Conservation (phyloP, 2,329 filamentous ascomycete species). For the Mollisiaceae sp. region DNA sequence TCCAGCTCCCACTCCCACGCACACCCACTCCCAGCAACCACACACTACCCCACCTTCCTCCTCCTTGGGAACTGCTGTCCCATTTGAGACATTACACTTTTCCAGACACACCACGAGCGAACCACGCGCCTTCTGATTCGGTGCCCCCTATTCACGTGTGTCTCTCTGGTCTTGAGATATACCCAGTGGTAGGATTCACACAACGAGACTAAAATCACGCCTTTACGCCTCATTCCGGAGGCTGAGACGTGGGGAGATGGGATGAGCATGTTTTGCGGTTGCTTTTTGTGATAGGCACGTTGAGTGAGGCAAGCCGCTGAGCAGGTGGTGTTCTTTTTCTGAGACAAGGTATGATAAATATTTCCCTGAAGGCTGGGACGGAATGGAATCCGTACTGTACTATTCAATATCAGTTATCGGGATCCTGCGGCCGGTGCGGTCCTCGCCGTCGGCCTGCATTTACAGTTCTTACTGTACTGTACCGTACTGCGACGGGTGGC, state of each 20-base stretch:
- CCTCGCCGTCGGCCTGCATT: neutral
- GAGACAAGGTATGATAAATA: neutral
- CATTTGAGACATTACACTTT: too few species aligned
- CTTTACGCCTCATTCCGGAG: neutral
- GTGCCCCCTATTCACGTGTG: too few species aligned
- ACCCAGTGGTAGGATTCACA: neutral
- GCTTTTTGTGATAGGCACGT: neutral
- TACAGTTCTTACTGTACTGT: neutral
- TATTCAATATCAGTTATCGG: too few species aligned
- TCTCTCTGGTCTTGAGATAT: neutral
- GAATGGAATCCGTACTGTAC: too few species aligned
- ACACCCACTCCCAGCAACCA: neutral
- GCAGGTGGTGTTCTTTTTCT: neutral
- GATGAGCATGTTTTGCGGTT: neutral
- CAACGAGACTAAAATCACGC: neutral
- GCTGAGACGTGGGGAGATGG: neutral
- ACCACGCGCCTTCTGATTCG: neutral
- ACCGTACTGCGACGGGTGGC: too few species aligned
- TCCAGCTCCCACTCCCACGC: neutral
- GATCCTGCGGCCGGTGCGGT: neutral
- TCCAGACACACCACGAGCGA: neutral
- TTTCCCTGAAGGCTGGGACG: too few species aligned
- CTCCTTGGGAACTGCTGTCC: neutral
- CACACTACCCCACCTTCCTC: neutral
- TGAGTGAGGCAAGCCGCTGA: neutral